Conservation (phyloP, 352 stramenopile species). For the Phytophthora rubi region DNA sequence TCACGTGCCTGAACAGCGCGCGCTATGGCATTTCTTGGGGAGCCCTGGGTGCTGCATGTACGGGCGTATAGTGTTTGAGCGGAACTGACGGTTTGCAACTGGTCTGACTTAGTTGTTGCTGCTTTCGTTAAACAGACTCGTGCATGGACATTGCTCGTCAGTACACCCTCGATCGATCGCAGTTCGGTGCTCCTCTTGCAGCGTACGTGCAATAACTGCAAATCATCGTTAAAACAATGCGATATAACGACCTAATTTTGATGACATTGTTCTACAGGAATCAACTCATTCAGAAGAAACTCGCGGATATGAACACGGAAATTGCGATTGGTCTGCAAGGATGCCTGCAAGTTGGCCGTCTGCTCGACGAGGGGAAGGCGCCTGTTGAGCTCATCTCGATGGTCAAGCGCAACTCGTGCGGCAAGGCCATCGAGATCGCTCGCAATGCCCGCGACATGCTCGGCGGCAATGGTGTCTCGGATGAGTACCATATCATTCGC, state of each 20-base stretch:
- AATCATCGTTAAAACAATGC: neutral
- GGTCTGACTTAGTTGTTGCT: constrained; percentile 3
- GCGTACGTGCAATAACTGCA: constrained; percentile 57
- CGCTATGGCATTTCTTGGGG: constrained; percentile 98
- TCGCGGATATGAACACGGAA: constrained; percentile 97
- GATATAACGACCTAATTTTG: constrained; percentile 2
- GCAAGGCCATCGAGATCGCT: constrained; percentile 87
- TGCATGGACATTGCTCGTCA: constrained; percentile 94
- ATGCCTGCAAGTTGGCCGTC: constrained; percentile 50
- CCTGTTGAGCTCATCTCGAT: constrained; percentile 46
- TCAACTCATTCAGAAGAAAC: constrained; percentile 98
- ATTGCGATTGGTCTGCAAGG: constrained; percentile 94
- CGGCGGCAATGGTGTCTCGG: constrained; percentile 97
- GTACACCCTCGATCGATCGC: constrained; percentile 95
- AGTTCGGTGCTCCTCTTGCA: constrained; percentile 97
- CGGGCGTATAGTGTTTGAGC: constrained; percentile 8
- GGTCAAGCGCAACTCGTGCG: constrained; percentile 61
- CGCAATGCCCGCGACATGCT: constrained; percentile 95
- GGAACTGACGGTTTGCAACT: neutral
- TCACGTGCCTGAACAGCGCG: constrained; percentile 98
- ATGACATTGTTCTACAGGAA: constrained; percentile 64
- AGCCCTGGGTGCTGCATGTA: constrained; percentile 93
- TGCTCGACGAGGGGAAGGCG: constrained; percentile 38
- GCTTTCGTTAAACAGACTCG: constrained; percentile 63
- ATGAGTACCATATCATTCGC: constrained; percentile 99